phyloP scores from a whole-genome alignment of 2,329 filamentous ascomycete species.

The Xylariaceae sp. region DNA sequence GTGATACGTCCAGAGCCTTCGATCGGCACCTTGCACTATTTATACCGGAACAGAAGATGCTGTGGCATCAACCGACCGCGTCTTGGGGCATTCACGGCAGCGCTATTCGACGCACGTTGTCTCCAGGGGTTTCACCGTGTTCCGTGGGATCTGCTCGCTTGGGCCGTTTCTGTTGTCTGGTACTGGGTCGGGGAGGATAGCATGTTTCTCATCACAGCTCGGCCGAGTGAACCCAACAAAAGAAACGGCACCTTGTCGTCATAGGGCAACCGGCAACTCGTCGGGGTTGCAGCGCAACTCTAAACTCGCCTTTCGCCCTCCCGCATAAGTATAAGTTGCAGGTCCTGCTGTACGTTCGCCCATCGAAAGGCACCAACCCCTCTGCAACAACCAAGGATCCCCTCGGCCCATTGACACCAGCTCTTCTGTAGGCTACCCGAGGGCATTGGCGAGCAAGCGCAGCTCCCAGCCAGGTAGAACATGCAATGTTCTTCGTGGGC shows the following conservation, averaged over 20 bases:
- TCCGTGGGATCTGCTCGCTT: constrained; percentile 7
- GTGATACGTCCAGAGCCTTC: constrained; percentile 12
- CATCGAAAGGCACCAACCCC: constrained; percentile 6
- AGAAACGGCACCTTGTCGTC: constrained; percentile 7
- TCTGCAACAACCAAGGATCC: constrained; percentile 1
- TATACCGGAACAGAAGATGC: neutral
- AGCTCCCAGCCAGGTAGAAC: no score
- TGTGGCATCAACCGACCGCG: constrained; percentile 8
- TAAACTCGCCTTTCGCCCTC: constrained; percentile 11
- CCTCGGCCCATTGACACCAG: no score
- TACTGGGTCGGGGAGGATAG: constrained; percentile 11
- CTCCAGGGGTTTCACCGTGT: neutral
- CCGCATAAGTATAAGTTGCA: constrained; percentile 4
- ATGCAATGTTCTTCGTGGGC: constrained; percentile 4
- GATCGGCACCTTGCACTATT: constrained; percentile 11
- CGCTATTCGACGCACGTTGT: constrained; percentile 11
- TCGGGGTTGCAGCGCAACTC: constrained; percentile 10
- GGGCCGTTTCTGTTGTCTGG: constrained; percentile 12
- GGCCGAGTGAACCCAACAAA: constrained; percentile 7
- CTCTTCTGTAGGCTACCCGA: no score
- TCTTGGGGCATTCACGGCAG: constrained; percentile 7
- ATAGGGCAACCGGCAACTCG: constrained; percentile 7
- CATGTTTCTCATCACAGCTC: constrained; percentile 14
- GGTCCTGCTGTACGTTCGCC: neutral
- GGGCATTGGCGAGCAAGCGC: no score